phyloP scores from a whole-genome alignment of 2,329 filamentous ascomycete genomes.

The Colletotrichum sp. region DNA sequence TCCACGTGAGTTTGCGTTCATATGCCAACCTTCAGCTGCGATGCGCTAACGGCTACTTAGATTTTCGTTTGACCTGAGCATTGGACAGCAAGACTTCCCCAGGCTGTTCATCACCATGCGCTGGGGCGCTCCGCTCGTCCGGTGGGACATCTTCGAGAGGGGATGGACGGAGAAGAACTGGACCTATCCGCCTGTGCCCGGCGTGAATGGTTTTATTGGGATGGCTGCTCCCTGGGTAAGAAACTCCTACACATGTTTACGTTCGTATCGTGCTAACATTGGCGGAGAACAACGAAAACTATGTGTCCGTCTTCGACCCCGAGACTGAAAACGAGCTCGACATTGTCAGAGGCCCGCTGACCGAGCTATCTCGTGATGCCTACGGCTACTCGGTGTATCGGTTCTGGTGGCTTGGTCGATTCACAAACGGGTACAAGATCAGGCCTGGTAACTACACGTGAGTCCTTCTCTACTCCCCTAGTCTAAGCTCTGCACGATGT shows the following conservation, averaged over 20 bases:
- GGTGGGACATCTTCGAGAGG: slow-evolving; percentile 38
- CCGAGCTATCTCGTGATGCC: background rate
- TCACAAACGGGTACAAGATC: slow-evolving; percentile 9
- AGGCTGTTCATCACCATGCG: background rate
- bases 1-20: background rate
- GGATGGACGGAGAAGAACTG: slow-evolving; percentile 44
- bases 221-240: slow-evolving; percentile 13
- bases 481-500: fast-evolving
- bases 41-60: background rate
- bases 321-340: slow-evolving; percentile 7
- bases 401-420: slow-evolving; percentile 11
- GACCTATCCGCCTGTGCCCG: slow-evolving; percentile 42
- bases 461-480: background rate
- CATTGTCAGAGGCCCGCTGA: background rate
- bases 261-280: background rate
- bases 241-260: fast-evolving
- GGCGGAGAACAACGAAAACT: background rate
- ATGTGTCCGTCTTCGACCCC: background rate
- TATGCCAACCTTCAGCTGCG: no score
- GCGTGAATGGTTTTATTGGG: slow-evolving; percentile 44
- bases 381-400: background rate
- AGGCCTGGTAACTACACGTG: slow-evolving; percentile 17
- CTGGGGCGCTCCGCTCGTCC: slow-evolving; percentile 1
- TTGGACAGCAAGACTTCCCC: slow-evolving; percentile 12
- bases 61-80: slow-evolving; percentile 15